These are phyloP conservation scores for Candida sp. DNA, from an alignment of 1,139 yeast genomes.

Conservation along the genomic window DNA sequence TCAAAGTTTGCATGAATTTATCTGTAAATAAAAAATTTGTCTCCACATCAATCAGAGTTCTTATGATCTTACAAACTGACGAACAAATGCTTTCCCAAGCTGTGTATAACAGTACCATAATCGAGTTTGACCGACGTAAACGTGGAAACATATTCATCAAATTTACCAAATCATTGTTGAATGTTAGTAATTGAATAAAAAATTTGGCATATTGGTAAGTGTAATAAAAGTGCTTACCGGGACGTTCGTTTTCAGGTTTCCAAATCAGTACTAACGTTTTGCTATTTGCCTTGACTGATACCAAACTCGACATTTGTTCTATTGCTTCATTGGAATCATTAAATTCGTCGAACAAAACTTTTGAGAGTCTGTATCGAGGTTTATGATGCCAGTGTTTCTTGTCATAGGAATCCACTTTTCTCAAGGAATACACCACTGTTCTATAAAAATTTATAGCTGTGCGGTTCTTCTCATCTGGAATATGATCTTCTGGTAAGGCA, in stretches of 20 bases:
- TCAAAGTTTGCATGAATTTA: conserved; percentile 40
- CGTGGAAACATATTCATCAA: conserved; percentile 64
- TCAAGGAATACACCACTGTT: conserved; percentile 23
- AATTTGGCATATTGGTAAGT: conserved; percentile 68
- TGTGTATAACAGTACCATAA: conserved; percentile 59
- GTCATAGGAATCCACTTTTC: conserved; percentile 51
- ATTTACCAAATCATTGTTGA: conserved; percentile 54
- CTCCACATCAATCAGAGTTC: conserved; percentile 43
- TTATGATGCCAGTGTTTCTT: conserved; percentile 92
- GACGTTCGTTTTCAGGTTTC: conserved; percentile 90
- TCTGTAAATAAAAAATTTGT: conserved; percentile 57
- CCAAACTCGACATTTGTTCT: conserved; percentile 59
- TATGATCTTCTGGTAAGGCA: conserved; percentile 9
- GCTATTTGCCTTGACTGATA: conserved; percentile 64
- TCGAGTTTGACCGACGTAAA: conserved; percentile 70
- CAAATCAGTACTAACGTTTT: conserved; percentile 82
- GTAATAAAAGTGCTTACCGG: conserved; percentile 89
- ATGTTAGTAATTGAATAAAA: conserved; percentile 53
- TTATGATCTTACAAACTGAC: conserved; percentile 44
- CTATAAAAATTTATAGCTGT: conserved; percentile 16
- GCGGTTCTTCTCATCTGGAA: conserved; percentile 13
- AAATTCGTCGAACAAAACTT: conserved; percentile 53
- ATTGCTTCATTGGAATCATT: conserved; percentile 53
- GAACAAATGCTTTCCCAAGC: conserved; percentile 66
- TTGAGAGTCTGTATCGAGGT: conserved; percentile 74